Evolutionary conservation across 1,284 basidiomycete species (phyloP).

Genomic region (Trametes pubescens): DNA sequence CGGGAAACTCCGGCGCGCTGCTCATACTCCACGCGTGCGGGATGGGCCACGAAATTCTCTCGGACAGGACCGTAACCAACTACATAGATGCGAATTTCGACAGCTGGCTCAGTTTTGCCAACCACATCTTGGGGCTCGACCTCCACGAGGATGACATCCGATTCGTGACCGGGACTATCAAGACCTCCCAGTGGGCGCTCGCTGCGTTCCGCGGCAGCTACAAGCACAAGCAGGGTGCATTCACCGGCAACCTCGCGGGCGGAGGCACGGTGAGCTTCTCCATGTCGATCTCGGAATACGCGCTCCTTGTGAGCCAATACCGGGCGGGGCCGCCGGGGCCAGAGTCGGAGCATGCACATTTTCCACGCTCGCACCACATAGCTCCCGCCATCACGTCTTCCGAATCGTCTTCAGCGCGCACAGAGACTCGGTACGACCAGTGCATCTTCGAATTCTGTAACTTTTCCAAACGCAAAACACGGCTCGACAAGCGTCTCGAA

Average conservation of each 20-base stretch:
- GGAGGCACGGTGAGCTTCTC: neutral
- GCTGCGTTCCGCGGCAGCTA: constrained; percentile 17
- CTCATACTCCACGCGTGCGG: constrained; percentile 5
- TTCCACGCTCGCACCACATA: neutral
- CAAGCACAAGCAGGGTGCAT: neutral
- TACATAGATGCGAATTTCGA: constrained; percentile 15
- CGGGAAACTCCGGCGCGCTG: constrained; percentile 8
- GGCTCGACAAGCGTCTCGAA: neutral
- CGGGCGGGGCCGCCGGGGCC: constrained; percentile 1
- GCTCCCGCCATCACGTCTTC: neutral
- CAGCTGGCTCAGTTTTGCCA: constrained; percentile 11
- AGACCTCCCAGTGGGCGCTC: constrained; percentile 18
- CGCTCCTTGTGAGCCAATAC: neutral
- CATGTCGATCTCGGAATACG: neutral
- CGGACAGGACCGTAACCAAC: constrained; percentile 8
- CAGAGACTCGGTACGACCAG: neutral
- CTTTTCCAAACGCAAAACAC: neutral
- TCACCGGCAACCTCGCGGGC: constrained; percentile 1
- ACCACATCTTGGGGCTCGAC: neutral
- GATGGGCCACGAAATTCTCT: constrained; percentile 1
- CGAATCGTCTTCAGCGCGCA: neutral
- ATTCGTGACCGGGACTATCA: constrained; percentile 22
- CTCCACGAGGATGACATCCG: constrained; percentile 9
- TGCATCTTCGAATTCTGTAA: neutral
- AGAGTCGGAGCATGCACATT: neutral